phyloP scores from a whole-genome alignment of 805 yeast genomes.

The Candida arabinofermentans region DNA sequence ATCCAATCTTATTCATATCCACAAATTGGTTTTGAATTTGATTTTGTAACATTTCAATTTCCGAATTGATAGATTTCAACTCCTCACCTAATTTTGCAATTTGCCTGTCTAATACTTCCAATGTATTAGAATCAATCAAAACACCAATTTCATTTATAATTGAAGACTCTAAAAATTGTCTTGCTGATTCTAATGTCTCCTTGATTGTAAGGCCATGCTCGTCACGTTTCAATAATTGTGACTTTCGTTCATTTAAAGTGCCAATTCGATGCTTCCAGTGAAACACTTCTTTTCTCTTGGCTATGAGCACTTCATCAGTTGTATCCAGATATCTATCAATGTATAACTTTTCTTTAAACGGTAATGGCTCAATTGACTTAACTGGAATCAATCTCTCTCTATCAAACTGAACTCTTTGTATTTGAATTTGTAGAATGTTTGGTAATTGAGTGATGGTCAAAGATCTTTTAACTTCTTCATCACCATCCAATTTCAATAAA shows the following conservation, averaged over 20 bases:
- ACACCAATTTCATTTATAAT: constrained; percentile 33
- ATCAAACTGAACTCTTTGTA: constrained; percentile 91
- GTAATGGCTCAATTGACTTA: constrained; percentile 78
- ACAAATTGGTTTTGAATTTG: constrained; percentile 59
- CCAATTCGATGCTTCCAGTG: constrained; percentile 58
- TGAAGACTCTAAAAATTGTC: constrained; percentile 48
- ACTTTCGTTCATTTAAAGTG: constrained; percentile 40
- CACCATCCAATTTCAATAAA: constrained; percentile 59
- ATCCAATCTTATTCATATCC: constrained; percentile 60
- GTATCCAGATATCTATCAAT: constrained; percentile 86
- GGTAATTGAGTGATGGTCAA: constrained; percentile 73
- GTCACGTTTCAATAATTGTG: constrained; percentile 40
- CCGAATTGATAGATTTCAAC: constrained; percentile 33
- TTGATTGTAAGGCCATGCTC: constrained; percentile 46
- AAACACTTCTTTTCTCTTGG: constrained; percentile 52
- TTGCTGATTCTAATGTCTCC: constrained; percentile 54
- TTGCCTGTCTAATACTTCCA: constrained; percentile 44
- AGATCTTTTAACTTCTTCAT: constrained; percentile 70
- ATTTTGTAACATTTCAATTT: constrained; percentile 41
- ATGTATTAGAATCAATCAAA: constrained; percentile 41
- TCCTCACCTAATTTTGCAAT: constrained; percentile 45
- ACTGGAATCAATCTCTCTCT: constrained; percentile 67
- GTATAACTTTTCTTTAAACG: constrained; percentile 71
- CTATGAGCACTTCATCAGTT: constrained; percentile 48
- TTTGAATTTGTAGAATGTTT: constrained; percentile 81